Evolutionary conservation across 129 eudicot species (phyloP).

Genomic region (Smallanthus sonchifolius): DNA sequence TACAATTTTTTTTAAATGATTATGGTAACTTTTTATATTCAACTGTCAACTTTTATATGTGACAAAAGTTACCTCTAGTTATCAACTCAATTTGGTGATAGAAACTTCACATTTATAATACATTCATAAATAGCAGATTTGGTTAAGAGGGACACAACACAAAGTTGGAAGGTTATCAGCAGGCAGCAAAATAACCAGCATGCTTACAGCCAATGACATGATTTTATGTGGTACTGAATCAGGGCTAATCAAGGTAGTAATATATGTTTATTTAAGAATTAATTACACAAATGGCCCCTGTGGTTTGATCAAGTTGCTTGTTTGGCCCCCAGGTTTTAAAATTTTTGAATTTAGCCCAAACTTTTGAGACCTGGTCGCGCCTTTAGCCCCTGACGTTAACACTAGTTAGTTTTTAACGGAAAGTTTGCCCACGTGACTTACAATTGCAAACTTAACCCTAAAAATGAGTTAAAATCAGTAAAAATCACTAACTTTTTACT

Average conservation of each 20-base stretch:
- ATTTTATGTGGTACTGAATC: conserved; percentile 80
- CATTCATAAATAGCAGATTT: conserved; percentile 46
- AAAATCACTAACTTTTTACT: too few relatives aligned
- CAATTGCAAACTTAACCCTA: too few relatives aligned
- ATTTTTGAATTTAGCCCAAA: too few relatives aligned
- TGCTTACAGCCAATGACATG: conserved; percentile 81
- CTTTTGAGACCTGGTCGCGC: too few relatives aligned
- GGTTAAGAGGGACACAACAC: conserved; percentile 89
- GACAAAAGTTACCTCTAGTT: background rate
- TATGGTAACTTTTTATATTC: background rate
- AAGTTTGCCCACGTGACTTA: too few relatives aligned
- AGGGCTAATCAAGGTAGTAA: conserved; percentile 77
- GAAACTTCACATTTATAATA: background rate
- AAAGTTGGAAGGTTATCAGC: conserved; percentile 90
- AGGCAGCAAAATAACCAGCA: conserved; percentile 83
- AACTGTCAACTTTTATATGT: background rate
- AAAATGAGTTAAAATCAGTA: too few relatives aligned
- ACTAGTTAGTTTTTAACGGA: too few relatives aligned
- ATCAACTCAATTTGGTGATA: background rate
- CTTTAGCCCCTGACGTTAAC: too few relatives aligned
- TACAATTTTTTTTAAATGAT: background rate
- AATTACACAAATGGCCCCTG: too few relatives aligned
- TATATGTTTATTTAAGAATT: background rate
- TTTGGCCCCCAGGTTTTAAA: too few relatives aligned
- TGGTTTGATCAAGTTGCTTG: too few relatives aligned